These are phyloP conservation scores for Canna indica DNA, from an alignment of 176 grass and related monocot species.

Conservation along the genomic window DNA sequence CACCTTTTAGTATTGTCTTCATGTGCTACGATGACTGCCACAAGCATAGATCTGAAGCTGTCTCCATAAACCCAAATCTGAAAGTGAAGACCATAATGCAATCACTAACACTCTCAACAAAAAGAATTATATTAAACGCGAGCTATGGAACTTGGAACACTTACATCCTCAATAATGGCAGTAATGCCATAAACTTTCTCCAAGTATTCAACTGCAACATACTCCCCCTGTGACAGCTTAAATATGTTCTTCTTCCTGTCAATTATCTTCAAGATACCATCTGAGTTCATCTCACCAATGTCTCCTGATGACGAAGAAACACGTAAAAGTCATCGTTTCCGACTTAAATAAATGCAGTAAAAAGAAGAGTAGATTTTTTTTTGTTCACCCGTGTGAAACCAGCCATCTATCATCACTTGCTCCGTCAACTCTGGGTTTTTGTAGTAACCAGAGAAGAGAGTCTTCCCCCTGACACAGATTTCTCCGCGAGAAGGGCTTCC, in stretches of 20 bases:
- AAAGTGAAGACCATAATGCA: slow-evolving; percentile 10
- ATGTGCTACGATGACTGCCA: slow-evolving; percentile 68
- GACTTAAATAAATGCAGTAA: not conserved
- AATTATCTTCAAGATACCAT: slow-evolving; percentile 84
- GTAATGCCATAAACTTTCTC: slow-evolving; percentile 71
- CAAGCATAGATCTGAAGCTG: slow-evolving; percentile 75
- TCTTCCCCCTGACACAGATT: slow-evolving; percentile 70
- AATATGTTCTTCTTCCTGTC: slow-evolving; percentile 99
- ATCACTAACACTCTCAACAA: no score
- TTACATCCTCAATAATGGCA: slow-evolving; percentile 89
- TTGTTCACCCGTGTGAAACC: slow-evolving; percentile 89
- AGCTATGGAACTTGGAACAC: no score
- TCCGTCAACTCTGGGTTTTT: slow-evolving; percentile 85
- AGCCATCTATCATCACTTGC: slow-evolving; percentile 65
- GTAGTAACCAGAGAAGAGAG: slow-evolving; percentile 73
- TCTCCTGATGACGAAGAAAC: slow-evolving; percentile 39
- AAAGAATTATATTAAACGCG: no score
- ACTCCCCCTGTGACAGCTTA: slow-evolving; percentile 91
- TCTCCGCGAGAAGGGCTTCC: slow-evolving; percentile 70
- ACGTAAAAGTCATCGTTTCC: not conserved
- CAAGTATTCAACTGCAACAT: slow-evolving; percentile 86
- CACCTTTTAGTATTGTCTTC: slow-evolving; percentile 76
- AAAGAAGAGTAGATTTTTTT: not conserved
- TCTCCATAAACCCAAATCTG: slow-evolving; percentile 97
- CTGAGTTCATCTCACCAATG: slow-evolving; percentile 79